These are phyloP conservation scores for Termitomyces sp. DNA, from an alignment of 768 basidiomycete species.

Conservation along the genomic window DNA sequence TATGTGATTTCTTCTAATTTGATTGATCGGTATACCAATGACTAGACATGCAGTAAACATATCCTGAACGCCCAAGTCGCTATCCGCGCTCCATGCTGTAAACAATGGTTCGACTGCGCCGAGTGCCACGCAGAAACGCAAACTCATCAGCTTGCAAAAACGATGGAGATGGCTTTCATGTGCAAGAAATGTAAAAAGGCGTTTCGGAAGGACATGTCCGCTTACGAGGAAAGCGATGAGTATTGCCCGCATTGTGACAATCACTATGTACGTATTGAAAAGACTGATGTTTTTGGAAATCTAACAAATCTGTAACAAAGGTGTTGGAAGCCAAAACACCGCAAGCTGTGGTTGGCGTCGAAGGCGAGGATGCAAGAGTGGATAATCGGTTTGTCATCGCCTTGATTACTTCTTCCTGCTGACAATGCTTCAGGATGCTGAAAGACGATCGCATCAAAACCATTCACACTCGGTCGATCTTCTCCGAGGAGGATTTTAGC, in stretches of 20 bases:
- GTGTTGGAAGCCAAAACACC: slow-evolving; percentile 92
- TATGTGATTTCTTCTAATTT: slow-evolving; percentile 9
- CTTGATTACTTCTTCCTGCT: neutral
- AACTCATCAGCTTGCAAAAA: slow-evolving; percentile 66
- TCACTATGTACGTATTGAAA: slow-evolving; percentile 73
- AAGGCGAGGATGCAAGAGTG: slow-evolving; percentile 87
- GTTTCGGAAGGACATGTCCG: slow-evolving; percentile 90
- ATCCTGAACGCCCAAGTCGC: slow-evolving; percentile 95
- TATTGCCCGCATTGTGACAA: slow-evolving; percentile 99
- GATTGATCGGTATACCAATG: slow-evolving; percentile 16
- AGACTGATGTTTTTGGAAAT: neutral
- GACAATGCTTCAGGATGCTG: slow-evolving; percentile 56
- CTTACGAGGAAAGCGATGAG: slow-evolving; percentile 95
- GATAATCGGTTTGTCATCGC: slow-evolving; percentile 66
- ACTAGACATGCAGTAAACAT: slow-evolving; percentile 68
- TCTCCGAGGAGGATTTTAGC: slow-evolving; percentile 13
- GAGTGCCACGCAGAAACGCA: slow-evolving; percentile 90
- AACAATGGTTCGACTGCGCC: slow-evolving; percentile 95
- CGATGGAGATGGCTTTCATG: slow-evolving; percentile 58
- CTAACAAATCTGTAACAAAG: slow-evolving; percentile 30
- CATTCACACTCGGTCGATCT: slow-evolving; percentile 37
- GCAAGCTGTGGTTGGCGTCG: slow-evolving; percentile 76
- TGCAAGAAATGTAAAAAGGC: slow-evolving; percentile 74
- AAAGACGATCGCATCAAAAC: slow-evolving; percentile 79
- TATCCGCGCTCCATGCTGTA: slow-evolving; percentile 95